Evolutionary conservation across 305 asterid species (phyloP).

Genomic region (Fraxinus paxiana): DNA sequence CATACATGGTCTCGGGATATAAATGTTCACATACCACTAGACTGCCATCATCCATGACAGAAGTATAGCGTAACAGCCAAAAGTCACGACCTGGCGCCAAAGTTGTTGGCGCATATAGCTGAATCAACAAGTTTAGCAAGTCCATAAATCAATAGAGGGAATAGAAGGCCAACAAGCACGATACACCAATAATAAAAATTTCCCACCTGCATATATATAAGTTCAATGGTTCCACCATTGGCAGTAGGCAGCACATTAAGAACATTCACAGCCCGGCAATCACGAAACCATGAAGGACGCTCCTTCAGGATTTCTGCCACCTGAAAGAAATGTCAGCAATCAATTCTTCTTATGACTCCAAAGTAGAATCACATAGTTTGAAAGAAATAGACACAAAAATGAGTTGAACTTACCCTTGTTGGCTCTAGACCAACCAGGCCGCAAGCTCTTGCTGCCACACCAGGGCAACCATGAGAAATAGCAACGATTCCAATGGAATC

Average conservation of each 20-base stretch:
- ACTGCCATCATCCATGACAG: constrained; percentile 86
- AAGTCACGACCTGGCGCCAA: constrained; percentile 92
- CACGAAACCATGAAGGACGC: background rate
- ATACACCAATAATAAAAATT: background rate
- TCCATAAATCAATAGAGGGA: background rate
- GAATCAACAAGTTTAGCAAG: constrained; percentile 1
- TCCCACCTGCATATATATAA: constrained; percentile 84
- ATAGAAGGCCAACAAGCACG: background rate
- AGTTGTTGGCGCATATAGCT: constrained; percentile 91
- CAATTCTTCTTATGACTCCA: background rate
- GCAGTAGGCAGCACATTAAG: constrained; percentile 85
- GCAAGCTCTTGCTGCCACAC: constrained; percentile 98
- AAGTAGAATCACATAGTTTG: constrained; percentile 6
- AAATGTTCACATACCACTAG: constrained; percentile 53
- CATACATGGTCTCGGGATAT: background rate
- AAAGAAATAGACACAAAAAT: constrained; percentile 2
- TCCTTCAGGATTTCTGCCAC: constrained; percentile 83
- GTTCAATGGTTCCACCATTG: constrained; percentile 95
- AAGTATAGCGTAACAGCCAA: constrained; percentile 77
- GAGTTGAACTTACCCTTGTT: constrained; percentile 56
- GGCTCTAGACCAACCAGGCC: constrained; percentile 98
- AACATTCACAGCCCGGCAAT: constrained; percentile 50
- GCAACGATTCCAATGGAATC: constrained; percentile 99
- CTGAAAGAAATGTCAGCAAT: constrained; percentile 36
- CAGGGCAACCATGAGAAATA: constrained; percentile 98